Evolutionary conservation across 1,139 yeast species (phyloP).

Genomic region (Hansenula lynferdii): DNA sequence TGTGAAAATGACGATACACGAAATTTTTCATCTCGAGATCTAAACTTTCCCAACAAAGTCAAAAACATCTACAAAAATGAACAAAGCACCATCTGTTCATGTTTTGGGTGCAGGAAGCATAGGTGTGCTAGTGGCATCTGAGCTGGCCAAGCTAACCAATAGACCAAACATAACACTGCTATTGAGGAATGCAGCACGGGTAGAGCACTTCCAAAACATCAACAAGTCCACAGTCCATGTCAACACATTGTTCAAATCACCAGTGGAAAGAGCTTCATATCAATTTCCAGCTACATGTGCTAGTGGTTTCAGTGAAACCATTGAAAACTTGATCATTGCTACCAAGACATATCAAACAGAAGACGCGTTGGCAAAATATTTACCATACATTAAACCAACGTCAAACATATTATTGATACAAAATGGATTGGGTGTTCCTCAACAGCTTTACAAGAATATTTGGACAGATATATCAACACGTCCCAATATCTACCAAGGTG

Average conservation of each 20-base stretch:
- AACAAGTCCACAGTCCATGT: constrained; percentile 24
- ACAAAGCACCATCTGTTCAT: constrained; percentile 7
- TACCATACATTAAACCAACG: constrained; percentile 38
- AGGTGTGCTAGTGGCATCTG: constrained; percentile 22
- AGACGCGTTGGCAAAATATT: constrained; percentile 39
- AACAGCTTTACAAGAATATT: constrained; percentile 44
- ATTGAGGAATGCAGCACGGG: constrained; percentile 21
- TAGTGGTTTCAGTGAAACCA: constrained; percentile 25
- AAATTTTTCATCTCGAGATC: no score
- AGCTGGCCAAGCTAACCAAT: constrained; percentile 13
- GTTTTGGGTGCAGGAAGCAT: constrained; percentile 23
- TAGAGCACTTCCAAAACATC: constrained; percentile 22
- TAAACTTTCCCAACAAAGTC: no score
- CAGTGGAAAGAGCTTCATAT: constrained; percentile 8
- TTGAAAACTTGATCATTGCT: constrained; percentile 56
- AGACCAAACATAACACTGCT: constrained; percentile 17
- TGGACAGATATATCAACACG: constrained; percentile 45
- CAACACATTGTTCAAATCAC: constrained; percentile 23
- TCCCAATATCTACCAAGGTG: constrained; percentile 67
- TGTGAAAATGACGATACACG: no score
- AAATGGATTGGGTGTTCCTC: constrained; percentile 82
- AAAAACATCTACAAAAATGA: no score
- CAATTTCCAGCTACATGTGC: constrained; percentile 23
- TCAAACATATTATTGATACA: constrained; percentile 71
- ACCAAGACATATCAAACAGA: constrained; percentile 66